phyloP scores from a whole-genome alignment of 192 early-diverging fungal genomes.

The Backusella tarrabulga region DNA sequence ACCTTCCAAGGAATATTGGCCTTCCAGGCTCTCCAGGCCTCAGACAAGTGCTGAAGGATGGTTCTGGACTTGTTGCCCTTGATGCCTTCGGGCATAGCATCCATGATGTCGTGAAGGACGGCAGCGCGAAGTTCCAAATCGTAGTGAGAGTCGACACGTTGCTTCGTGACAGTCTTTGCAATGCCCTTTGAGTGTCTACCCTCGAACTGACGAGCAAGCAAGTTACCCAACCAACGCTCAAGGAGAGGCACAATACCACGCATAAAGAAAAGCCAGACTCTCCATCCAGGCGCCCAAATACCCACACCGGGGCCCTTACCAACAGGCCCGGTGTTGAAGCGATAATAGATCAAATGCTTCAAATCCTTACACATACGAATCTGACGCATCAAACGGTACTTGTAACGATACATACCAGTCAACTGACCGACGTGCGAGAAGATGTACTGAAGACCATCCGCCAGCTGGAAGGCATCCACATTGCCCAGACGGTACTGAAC shows the following conservation, averaged over 20 bases:
- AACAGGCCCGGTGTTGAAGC: slow-evolving; percentile 95
- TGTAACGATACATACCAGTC: slow-evolving; percentile 99
- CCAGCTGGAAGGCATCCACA: slow-evolving; percentile 98
- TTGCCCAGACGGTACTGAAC: slow-evolving; percentile 98
- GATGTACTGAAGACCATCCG: slow-evolving; percentile 97
- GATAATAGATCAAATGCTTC: slow-evolving; percentile 48
- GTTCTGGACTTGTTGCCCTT: slow-evolving; percentile 95
- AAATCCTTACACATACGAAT: slow-evolving; percentile 79
- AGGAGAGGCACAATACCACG: slow-evolving; percentile 96
- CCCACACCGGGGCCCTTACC: slow-evolving; percentile 98
- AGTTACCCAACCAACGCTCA: slow-evolving; percentile 98
- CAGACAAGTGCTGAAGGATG: slow-evolving; percentile 93
- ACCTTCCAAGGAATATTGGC: slow-evolving; percentile 99
- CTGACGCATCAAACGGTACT: slow-evolving; percentile 96
- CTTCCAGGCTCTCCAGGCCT: slow-evolving; percentile 96
- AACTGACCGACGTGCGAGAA: slow-evolving; percentile 99
- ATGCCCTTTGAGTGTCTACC: slow-evolving; percentile 96
- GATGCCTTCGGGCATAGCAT: slow-evolving; percentile 99
- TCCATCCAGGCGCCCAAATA: slow-evolving; percentile 99
- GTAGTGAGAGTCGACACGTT: slow-evolving; percentile 98
- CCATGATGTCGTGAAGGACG: slow-evolving; percentile 98
- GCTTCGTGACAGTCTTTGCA: slow-evolving; percentile 98
- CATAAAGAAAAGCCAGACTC: slow-evolving; percentile 99
- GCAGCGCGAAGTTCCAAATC: slow-evolving; percentile 97
- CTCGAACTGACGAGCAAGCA: slow-evolving; percentile 98